Evolutionary conservation across 768 basidiomycete species (phyloP).

Genomic region (Boletus subcaerulescens): DNA sequence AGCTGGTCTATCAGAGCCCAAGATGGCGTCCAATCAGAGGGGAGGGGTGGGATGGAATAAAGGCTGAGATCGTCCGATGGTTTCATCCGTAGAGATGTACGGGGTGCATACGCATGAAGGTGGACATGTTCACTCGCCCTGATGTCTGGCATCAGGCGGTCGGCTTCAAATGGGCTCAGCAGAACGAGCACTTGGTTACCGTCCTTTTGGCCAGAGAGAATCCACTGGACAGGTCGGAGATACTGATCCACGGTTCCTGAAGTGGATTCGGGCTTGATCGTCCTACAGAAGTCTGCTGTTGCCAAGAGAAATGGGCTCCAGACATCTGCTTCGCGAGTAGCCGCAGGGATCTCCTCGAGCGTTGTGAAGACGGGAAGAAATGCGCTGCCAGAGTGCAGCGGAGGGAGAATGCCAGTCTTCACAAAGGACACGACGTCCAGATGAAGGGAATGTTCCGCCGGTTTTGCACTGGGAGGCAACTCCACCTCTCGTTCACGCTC

Average conservation of each 20-base stretch:
- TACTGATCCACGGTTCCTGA: background rate
- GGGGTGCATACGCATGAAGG: slow-evolving; percentile 40
- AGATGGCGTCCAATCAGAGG: background rate
- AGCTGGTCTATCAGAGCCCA: background rate
- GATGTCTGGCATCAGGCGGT: slow-evolving; percentile 36
- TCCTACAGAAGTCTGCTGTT: slow-evolving; percentile 11
- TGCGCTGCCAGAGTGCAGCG: too few species aligned
- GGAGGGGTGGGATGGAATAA: slow-evolving; percentile 1
- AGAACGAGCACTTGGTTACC: slow-evolving; percentile 21
- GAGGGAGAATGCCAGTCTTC: slow-evolving; percentile 23
- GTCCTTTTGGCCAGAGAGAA: slow-evolving; percentile 7
- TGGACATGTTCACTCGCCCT: slow-evolving; percentile 31
- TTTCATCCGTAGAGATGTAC: slow-evolving; percentile 31
- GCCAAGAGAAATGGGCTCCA: slow-evolving; percentile 6
- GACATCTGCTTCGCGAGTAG: slow-evolving; percentile 16
- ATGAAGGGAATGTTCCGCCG: slow-evolving; percentile 16
- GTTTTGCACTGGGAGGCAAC: slow-evolving; percentile 28
- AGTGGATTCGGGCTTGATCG: slow-evolving; percentile 2
- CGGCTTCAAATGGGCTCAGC: slow-evolving; percentile 22
- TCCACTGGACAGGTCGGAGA: slow-evolving; percentile 23
- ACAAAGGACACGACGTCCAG: slow-evolving; percentile 17
- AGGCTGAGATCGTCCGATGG: slow-evolving; percentile 34
- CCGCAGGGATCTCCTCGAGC: background rate
- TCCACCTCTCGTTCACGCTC: slow-evolving; percentile 39
- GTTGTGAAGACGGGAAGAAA: slow-evolving; percentile 1